phyloP scores from a whole-genome alignment of 768 basidiomycete genomes.

The Russula virescens region DNA sequence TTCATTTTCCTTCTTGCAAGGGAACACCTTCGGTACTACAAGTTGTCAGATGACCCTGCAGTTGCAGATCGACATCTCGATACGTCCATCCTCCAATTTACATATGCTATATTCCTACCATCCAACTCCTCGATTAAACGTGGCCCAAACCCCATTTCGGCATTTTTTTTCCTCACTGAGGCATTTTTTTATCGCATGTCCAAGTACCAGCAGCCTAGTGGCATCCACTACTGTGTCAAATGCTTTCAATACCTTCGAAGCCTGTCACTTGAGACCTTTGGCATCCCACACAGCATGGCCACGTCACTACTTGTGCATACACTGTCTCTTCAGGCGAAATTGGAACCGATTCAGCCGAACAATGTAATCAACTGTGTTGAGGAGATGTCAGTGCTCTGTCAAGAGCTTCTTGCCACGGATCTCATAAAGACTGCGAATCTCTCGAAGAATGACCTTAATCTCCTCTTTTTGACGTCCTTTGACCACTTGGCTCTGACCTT shows the following conservation, averaged over 20 bases:
- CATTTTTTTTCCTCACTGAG: background rate
- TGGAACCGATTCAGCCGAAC: conserved; percentile 35
- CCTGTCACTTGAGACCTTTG: background rate
- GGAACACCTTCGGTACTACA: too few relatives aligned
- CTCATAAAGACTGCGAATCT: too few relatives aligned
- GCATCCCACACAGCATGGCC: background rate
- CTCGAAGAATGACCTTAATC: too few relatives aligned
- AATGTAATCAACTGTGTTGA: conserved; percentile 32
- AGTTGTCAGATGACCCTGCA: too few relatives aligned
- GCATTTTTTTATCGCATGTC: background rate
- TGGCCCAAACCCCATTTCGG: too few relatives aligned
- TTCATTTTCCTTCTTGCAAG: background rate
- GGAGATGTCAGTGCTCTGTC: background rate
- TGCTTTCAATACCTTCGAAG: background rate
- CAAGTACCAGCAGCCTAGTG: background rate
- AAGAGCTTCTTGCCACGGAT: background rate
- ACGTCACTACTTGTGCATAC: background rate
- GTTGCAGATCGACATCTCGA: conserved; percentile 32
- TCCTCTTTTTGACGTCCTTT: too few relatives aligned
- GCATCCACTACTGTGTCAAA: background rate
- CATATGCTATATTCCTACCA: too few relatives aligned
- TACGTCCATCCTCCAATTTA: conserved; percentile 59
- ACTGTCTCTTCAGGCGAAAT: background rate
- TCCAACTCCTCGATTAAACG: too few relatives aligned
- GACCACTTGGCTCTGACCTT: background rate